Conservation (phyloP, 2,329 filamentous ascomycete species). For the Penicillium sp. region DNA sequence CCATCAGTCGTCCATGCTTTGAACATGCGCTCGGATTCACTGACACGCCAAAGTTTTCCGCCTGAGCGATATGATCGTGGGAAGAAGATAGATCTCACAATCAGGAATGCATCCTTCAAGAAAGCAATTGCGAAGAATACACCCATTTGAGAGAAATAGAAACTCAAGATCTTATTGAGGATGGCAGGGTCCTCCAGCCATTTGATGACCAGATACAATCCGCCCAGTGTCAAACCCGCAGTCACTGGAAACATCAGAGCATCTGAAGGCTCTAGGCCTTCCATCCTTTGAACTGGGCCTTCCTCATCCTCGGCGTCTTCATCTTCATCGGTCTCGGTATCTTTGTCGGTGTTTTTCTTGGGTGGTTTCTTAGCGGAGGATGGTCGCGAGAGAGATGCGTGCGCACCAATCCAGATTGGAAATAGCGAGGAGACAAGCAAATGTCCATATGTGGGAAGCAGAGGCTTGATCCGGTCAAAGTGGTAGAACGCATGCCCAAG, state of each 20-base stretch:
- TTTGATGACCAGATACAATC: conserved; percentile 82
- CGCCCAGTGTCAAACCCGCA: conserved; percentile 64
- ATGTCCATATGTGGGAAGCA: conserved; percentile 55
- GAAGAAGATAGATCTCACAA: conserved; percentile 63
- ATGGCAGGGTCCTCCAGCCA: conserved; percentile 76
- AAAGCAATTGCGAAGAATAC: conserved; percentile 70
- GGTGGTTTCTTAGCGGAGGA: conserved; percentile 65
- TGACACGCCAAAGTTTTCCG: conserved; percentile 47
- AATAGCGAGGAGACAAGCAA: conserved; percentile 65
- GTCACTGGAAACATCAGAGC: conserved; percentile 78
- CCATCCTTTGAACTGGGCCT: conserved; percentile 53
- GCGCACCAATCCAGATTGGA: conserved; percentile 77
- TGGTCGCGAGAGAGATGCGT: conserved; percentile 78
- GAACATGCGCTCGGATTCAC: conserved; percentile 31
- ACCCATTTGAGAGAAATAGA: conserved; percentile 76
- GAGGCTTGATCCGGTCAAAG: conserved; percentile 39
- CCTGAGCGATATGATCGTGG: conserved; percentile 60
- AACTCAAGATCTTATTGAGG: conserved; percentile 74
- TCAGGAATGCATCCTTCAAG: conserved; percentile 63
- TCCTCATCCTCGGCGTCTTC: conserved; percentile 49
- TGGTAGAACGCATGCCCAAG: conserved; percentile 42
- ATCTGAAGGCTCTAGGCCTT: conserved; percentile 67
- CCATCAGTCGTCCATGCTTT: conserved; percentile 12
- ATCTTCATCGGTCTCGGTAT: conserved; percentile 25
- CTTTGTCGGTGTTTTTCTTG: conserved; percentile 42